Base-by-base conservation (phyloP, 2,329 filamentous ascomycete genomes). In the Aspergillus sp. region DNA sequence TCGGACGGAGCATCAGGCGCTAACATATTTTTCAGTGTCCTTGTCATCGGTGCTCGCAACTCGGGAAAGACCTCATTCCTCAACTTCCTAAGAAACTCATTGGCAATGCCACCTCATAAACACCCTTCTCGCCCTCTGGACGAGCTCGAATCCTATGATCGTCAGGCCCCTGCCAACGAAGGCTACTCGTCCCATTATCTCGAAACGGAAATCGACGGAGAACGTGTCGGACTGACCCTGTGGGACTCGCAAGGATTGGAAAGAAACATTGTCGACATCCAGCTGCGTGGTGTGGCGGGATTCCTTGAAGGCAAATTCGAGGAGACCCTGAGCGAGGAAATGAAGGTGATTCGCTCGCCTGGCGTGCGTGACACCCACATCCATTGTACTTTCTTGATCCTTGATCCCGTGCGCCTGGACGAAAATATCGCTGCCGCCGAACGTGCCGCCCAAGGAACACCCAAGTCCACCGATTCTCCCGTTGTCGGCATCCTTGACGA, bases 241-340 rank as follows among this genome's bases (percentile, higher is more conserved):
- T 99, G 95, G 95, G 95, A 99, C 74, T 98, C 95, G 0, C 89
- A 95, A 70, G 95, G 95, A 1, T 80, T 99, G 57, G 94, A 99
- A 78, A 96, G 94, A 83, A 95, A 91, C 69, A 86, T 98, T 39
- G 92, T 97, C 54, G 95, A 98, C 75, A 85, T 98, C 65, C 95
- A 99, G 77, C 82, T 99, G 65, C 87, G 93, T 62, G 92, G 96
- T 73, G 93, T 98, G 82, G 89, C 90, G 36, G 85, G 89, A 9
- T 99, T 99, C 79, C 82, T 99, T 60, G 95, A 99, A 81, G 94
- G 90, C 81, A 98, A 98, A 77, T 99, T 99, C 68, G 94, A 99
- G 75, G 95, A 99, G 71, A 98, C 95, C 0, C 96, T 99, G 74
- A 87, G 87, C 52, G 95, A 99, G 78, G 95, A 99, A 81, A 96